Conservation (phyloP, 106 monocot species). For the Platanthera guangdongensis region DNA sequence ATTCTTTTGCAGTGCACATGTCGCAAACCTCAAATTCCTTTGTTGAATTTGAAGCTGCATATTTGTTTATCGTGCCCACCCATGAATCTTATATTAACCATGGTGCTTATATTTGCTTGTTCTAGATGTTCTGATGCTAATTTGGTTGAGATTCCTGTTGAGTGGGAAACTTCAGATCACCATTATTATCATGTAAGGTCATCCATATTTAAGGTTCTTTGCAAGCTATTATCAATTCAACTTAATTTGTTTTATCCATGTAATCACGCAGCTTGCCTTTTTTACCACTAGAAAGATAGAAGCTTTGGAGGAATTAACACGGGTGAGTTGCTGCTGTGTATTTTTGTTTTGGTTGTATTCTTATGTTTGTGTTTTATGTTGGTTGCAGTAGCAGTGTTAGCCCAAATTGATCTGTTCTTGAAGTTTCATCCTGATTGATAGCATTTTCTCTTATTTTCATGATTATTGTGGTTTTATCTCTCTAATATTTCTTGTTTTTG, state of each 20-base stretch:
- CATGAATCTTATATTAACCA: not conserved
- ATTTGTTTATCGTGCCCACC: not conserved
- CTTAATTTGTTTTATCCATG: slow-evolving; percentile 1
- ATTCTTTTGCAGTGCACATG: not conserved
- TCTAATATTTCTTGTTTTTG: not conserved
- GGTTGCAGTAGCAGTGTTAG: not conserved
- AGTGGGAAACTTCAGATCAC: slow-evolving; percentile 81
- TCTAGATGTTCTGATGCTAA: slow-evolving; percentile 85
- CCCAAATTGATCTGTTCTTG: not conserved
- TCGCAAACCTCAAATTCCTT: not conserved
- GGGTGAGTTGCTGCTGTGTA: slow-evolving; percentile 30
- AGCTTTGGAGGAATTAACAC: slow-evolving; percentile 48
- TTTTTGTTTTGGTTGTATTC: not conserved
- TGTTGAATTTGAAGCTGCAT: not conserved
- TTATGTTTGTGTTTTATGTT: not conserved
- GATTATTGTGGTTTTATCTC: not conserved
- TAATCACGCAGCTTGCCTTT: slow-evolving; percentile 41
- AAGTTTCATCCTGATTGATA: not conserved
- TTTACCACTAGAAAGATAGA: slow-evolving; percentile 40
- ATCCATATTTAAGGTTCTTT: not conserved
- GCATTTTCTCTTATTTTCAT: not conserved
- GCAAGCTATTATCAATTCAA: not conserved
- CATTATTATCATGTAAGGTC: slow-evolving; percentile 87
- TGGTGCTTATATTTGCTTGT: slow-evolving; percentile 3
- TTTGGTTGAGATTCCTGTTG: slow-evolving; percentile 71